Percentiles rank a stretch among this genome's conserved stretches.
Conservation (phyloP, 148 eudicot genomes). For the Nepenthes mirabilis region DNA sequence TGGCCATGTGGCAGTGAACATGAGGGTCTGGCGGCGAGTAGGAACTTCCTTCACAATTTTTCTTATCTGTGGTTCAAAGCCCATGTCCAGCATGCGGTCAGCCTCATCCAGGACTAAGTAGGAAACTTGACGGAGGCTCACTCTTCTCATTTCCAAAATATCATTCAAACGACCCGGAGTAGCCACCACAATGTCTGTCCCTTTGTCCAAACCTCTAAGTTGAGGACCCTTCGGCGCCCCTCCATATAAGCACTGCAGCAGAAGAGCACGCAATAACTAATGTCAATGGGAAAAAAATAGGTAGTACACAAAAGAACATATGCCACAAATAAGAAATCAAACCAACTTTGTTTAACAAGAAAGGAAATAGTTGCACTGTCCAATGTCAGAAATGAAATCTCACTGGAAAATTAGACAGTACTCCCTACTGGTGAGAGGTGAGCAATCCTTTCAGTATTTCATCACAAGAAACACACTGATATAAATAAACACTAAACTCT, state of each 20-base stretch:
- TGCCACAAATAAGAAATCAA: no score
- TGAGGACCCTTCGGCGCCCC: constrained; percentile 98
- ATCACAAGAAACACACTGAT: no score
- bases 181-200: constrained; percentile 88
- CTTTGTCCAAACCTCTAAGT: constrained; percentile 59
- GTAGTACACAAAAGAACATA: no score
- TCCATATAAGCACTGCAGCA: constrained; percentile 77
- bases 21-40: constrained; percentile 73
- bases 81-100: constrained; percentile 99
- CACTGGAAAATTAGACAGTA: no score
- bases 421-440: no score
- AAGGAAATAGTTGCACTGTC: no score
- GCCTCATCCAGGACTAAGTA: constrained; percentile 97
- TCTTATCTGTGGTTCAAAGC: constrained; percentile 97
- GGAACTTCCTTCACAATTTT: constrained; percentile 90
- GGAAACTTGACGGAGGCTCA: constrained; percentile 72
- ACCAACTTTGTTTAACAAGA: no score
- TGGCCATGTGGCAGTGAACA: constrained; percentile 99
- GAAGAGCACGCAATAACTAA: constrained; percentile 1
- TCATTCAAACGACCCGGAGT: constrained; percentile 99
- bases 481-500: no score
- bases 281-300: not conserved
- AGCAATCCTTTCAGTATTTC: no score
- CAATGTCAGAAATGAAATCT: no score
- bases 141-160: constrained; percentile 67